Evolutionary conservation across 2,329 filamentous ascomycete species (phyloP).

Genomic region (Ceratocystis papillata): DNA sequence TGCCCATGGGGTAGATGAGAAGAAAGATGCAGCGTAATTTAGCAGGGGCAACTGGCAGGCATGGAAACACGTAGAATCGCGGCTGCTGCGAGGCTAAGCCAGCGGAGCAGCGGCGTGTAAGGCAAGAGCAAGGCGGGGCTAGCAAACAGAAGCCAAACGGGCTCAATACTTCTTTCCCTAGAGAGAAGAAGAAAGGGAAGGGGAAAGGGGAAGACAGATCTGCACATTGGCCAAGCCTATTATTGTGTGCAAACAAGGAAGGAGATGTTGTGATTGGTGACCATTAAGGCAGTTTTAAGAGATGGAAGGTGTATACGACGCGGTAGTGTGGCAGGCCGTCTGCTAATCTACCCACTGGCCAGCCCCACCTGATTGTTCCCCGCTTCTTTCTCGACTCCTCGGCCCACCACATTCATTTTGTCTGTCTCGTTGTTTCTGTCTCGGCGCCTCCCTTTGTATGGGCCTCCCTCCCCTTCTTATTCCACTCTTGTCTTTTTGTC

Average conservation of each 20-base stretch:
- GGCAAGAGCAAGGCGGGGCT: background rate
- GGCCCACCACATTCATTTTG: background rate
- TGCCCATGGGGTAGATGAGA: background rate
- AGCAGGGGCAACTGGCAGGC: background rate
- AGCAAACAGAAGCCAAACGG: background rate
- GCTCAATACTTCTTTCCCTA: background rate
- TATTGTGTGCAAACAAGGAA: background rate
- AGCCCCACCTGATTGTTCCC: background rate
- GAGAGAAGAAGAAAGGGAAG: background rate
- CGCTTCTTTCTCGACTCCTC: background rate
- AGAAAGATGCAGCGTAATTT: background rate
- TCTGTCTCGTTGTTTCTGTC: background rate
- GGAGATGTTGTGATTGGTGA: background rate
- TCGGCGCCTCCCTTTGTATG: background rate
- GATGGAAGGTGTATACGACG: background rate
- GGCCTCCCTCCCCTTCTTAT: background rate
- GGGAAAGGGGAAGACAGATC: background rate
- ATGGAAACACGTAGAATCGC: background rate
- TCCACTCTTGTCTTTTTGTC: too few relatives aligned
- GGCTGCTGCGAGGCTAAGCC: background rate
- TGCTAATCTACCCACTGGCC: background rate
- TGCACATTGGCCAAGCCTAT: background rate
- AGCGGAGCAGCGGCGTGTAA: background rate
- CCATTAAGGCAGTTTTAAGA: background rate
- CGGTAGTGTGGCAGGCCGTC: background rate